These are phyloP conservation scores for Lipomyces kockii DNA, from an alignment of 805 yeast genomes.

Conservation along the genomic window DNA sequence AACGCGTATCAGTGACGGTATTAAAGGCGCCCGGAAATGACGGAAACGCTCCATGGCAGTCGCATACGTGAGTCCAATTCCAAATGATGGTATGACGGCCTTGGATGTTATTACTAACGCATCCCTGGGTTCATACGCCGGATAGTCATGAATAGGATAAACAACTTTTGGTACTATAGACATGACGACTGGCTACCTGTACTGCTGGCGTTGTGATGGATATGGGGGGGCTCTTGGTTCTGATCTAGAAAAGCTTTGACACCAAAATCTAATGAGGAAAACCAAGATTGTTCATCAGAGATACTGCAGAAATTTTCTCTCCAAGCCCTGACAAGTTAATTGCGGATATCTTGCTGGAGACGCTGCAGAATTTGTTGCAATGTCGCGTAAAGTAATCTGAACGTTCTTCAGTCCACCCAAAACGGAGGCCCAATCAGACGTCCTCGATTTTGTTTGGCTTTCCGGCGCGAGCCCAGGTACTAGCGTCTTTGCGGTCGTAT, in stretches of 20 bases:
- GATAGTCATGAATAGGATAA: slow-evolving; percentile 46
- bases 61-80: slow-evolving; percentile 12
- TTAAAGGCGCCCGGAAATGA: slow-evolving; percentile 6
- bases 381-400: neutral
- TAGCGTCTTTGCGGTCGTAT: neutral
- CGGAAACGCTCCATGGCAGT: slow-evolving; percentile 27
- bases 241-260: no score
- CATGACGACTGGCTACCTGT: slow-evolving; percentile 17
- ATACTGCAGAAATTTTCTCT: no score
- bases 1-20: slow-evolving; percentile 14
- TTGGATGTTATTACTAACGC: slow-evolving; percentile 56
- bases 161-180: slow-evolving; percentile 37
- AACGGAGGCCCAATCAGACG: slow-evolving; percentile 17
- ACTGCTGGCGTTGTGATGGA: neutral
- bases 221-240: neutral
- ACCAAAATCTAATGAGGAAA: no score
- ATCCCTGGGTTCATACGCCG: slow-evolving; percentile 59
- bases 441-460: neutral
- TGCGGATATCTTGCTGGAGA: no score
- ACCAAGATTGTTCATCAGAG: no score
- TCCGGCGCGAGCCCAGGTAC: no score
- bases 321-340: no score
- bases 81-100: slow-evolving; percentile 32
- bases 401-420: neutral
- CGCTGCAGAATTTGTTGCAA: neutral